A percentile compares a stretch with the other conserved stretches of the same genome.
These are phyloP conservation scores for Paramecium primaurelia DNA, from an alignment of 73 alveolate species.

Conservation along the genomic window DNA sequence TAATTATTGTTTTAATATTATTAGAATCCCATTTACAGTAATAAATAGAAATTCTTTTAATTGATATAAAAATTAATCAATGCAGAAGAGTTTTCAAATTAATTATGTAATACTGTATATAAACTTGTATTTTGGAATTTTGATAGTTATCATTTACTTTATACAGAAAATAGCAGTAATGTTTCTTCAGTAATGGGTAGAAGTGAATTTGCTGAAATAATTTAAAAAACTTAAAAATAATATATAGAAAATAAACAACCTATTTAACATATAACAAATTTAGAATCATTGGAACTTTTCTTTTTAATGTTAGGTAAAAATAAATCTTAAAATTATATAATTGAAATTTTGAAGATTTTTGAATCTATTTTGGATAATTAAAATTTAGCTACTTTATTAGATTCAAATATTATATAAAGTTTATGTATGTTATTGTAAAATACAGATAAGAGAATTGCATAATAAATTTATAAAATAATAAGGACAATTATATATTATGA, in stretches of 20 bases:
- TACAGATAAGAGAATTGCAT: neutral
- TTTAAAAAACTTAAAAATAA: neutral
- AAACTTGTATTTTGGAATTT: constrained; percentile 35
- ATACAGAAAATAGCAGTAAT: constrained; percentile 43
- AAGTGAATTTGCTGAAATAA: constrained; percentile 34
- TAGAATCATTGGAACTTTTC: neutral
- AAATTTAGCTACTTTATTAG: neutral
- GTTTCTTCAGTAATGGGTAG: constrained; percentile 47
- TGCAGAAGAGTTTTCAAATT: neutral
- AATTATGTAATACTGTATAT: constrained; percentile 5
- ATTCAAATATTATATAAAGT: constrained; percentile 16
- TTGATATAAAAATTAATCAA: neutral
- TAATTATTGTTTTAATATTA: neutral
- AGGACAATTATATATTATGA: constrained; percentile 5
- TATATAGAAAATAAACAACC: constrained; percentile 17
- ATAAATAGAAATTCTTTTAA: neutral
- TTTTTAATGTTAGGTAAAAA: neutral
- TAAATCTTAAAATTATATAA: neutral
- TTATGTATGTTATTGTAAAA: neutral
- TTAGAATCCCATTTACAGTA: neutral
- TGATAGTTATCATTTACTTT: neutral
- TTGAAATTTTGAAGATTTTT: constrained; percentile 13
- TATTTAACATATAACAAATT: neutral
- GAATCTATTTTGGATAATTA: constrained; percentile 26
- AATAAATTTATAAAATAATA: neutral